phyloP scores from a whole-genome alignment of 2,329 filamentous ascomycete species.

The Fusarium globosum region DNA sequence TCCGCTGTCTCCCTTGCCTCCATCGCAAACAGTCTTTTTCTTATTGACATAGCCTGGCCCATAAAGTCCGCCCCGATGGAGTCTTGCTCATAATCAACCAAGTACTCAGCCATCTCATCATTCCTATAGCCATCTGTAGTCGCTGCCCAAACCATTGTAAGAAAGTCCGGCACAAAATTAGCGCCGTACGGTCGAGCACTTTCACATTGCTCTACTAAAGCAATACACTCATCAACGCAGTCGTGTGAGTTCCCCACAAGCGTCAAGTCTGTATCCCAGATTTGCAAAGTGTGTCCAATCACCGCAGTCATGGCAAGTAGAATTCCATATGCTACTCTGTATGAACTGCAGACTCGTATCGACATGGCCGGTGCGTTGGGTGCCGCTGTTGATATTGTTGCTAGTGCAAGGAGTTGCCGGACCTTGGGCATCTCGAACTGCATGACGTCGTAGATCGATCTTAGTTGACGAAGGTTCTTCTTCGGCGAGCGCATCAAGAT shows the following conservation, averaged over 20 bases:
- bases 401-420: background rate
- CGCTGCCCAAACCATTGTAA: conserved; percentile 33
- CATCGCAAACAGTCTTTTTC: conserved; percentile 18
- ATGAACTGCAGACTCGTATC: conserved; percentile 1
- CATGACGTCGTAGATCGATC: conserved; percentile 26
- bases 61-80: conserved; percentile 29
- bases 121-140: conserved; percentile 11
- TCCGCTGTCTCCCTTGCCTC: conserved; percentile 3
- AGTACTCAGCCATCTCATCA: conserved; percentile 14
- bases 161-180: conserved; percentile 24
- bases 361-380: background rate
- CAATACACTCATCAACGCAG: conserved; percentile 25
- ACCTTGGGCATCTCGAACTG: conserved; percentile 27
- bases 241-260: conserved; percentile 11
- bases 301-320: conserved; percentile 22
- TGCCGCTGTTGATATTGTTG: conserved; percentile 1
- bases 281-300: conserved; percentile 23
- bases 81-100: conserved; percentile 35
- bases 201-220: conserved; percentile 22
- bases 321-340: conserved; percentile 21
- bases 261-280: conserved; percentile 1
- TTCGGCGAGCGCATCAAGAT: conserved; percentile 26
- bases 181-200: conserved; percentile 31
- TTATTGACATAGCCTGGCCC: conserved; percentile 17
- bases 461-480: conserved; percentile 9